Percentiles rank a stretch among this genome's conserved stretches.
phyloP scores from a whole-genome alignment of 768 basidiomycete species.

The Daedalea quercina region DNA sequence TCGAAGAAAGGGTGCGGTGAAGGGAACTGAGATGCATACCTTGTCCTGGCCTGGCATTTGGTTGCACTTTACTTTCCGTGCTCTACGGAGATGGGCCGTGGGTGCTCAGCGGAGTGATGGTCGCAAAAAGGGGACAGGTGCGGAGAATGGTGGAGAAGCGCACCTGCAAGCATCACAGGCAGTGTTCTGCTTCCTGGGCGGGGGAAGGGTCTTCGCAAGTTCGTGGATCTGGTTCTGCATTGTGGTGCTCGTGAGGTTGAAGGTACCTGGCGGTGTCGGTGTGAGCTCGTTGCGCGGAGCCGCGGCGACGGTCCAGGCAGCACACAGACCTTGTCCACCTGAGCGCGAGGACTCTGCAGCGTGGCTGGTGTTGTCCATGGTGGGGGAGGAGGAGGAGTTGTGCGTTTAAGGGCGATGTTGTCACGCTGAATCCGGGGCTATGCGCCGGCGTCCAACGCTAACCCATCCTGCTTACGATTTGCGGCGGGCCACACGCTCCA shows the following conservation, averaged over 20 bases:
- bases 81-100: constrained; percentile 31
- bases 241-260: constrained; percentile 55
- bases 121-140: not conserved
- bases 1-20: constrained; percentile 15
- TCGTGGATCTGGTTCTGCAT: constrained; percentile 82
- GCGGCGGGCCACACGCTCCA: constrained; percentile 1
- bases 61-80: constrained; percentile 87
- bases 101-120: not conserved
- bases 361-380: constrained; percentile 11
- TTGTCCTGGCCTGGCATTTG: constrained; percentile 77
- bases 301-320: too few species aligned
- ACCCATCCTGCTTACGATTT: constrained; percentile 2
- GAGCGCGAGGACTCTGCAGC: constrained; percentile 1
- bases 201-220: constrained; percentile 70
- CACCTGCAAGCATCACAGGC: constrained; percentile 92
- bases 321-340: constrained; percentile 9
- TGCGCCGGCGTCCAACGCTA: not conserved
- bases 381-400: constrained; percentile 6
- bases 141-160: constrained; percentile 13
- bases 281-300: constrained; percentile 15
- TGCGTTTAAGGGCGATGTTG: constrained; percentile 1
- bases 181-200: constrained; percentile 88
- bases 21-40: constrained; percentile 34
- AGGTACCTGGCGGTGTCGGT: constrained; percentile 31
- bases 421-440: not conserved